Evolutionary conservation across 352 stramenopile genomes (phyloP), one percentile per base, ranked within the genome.

Genomic region (Saprolegnia parasitica): DNA sequence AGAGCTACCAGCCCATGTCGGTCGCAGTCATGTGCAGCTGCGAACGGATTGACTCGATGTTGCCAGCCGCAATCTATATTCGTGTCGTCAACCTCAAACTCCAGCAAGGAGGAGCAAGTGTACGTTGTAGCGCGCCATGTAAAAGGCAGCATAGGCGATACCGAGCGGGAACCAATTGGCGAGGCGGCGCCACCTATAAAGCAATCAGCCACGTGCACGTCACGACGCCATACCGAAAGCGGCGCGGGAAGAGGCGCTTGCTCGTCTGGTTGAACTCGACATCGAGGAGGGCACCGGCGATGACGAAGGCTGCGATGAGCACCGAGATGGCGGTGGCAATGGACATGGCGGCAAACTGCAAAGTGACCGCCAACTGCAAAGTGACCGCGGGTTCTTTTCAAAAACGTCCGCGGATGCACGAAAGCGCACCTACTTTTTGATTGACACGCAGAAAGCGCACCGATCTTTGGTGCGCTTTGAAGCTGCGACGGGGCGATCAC

Each of bases 131-230:
- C 83, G 75, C 39, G 83, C 80, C 83, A 89, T 91, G 76, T 91
- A 89, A 73, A 91, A 91, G 24, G 81, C 80, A 0, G 83, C 80
- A 64, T 91, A 89, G 32, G 81, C 81, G 15, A 89, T 66, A 40
- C 83, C 81, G 80, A 91, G 87, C 8, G 83, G 81, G 71, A 91
- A 88, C 80, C 80, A 89, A 68, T 91, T 89, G 66, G 84, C 75
- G 21, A 89, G 74, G 45, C 83, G 80, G 24, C 83, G 78, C 81
- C 80, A 89, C 76, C 77, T 81, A 56, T 10, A 45, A 45, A 35
- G 23, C 42, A 29, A 67, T 23, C 42, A 24, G 73, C 26, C 5
- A 68, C 32, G 56, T 45, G 40, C 32, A 35, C 56, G 26, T 40
- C 42, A 40, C 13, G 16, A 35, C 0, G 52, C 49, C 66, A 57